Evolutionary conservation across 78 protist genomes (phyloP).

Genomic region (Diacronema lutheri): DNA sequence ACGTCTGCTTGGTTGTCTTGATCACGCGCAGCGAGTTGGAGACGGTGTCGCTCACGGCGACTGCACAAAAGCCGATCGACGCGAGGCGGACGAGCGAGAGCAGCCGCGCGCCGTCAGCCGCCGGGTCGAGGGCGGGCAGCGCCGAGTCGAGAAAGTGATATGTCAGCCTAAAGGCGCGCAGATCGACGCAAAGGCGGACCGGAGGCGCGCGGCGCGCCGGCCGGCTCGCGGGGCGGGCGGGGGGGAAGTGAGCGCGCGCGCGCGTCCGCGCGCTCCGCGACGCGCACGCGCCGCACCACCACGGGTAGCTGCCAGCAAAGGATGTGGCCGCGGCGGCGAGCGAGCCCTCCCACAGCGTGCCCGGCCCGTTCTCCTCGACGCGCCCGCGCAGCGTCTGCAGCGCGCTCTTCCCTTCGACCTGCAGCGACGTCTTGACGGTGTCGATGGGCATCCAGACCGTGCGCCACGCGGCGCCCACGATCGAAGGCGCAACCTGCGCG

Average conservation of each 20-base stretch:
- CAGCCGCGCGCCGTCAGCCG: background rate
- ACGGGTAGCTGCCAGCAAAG: constrained; percentile 8
- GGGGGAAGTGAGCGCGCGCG: too few species aligned
- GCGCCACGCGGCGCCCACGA: background rate
- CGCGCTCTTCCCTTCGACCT: constrained; percentile 15
- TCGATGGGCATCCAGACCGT: background rate
- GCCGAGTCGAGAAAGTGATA: background rate
- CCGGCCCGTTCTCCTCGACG: background rate
- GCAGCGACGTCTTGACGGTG: background rate
- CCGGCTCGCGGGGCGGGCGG: too few species aligned
- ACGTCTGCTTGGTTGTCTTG: constrained; percentile 59
- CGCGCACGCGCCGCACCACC: too few species aligned
- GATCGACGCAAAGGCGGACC: too few species aligned
- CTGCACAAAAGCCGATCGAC: constrained; percentile 56
- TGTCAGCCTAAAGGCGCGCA: too few species aligned
- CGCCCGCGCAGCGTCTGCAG: background rate
- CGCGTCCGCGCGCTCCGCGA: too few species aligned
- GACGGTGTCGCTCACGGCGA: constrained; percentile 66
- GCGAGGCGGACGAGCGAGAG: constrained; percentile 50
- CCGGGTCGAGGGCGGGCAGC: background rate
- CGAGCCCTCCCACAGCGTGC: background rate
- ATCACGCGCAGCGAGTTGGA: constrained; percentile 70
- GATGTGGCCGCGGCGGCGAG: background rate
- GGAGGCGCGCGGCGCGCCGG: too few species aligned
- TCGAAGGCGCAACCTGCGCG: background rate